Percentiles rank a stretch among this genome's conserved stretches.
phyloP scores from a whole-genome alignment of 2,329 filamentous ascomycete species.

The Xylariales sp. region DNA sequence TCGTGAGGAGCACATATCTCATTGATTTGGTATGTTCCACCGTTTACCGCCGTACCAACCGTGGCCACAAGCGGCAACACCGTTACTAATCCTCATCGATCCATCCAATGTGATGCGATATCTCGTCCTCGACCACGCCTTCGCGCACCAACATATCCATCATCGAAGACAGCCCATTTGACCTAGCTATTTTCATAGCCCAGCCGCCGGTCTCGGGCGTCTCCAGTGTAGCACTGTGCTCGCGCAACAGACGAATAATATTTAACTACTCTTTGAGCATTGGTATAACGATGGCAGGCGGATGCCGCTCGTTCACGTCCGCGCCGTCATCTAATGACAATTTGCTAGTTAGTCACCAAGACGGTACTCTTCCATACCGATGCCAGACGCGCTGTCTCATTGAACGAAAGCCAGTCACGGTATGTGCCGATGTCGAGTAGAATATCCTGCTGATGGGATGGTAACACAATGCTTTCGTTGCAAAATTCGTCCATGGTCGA shows the following conservation, averaged over 20 bases:
- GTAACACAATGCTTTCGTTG: constrained; percentile 1
- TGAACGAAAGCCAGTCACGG: not conserved
- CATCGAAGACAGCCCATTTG: constrained; percentile 5
- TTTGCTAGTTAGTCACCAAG: not conserved
- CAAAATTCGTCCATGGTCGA: not conserved
- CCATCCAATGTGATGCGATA: not conserved
- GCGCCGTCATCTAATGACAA: constrained; percentile 7
- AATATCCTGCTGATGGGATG: no score
- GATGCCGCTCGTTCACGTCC: constrained; percentile 6
- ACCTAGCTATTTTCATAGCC: constrained; percentile 12
- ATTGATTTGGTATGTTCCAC: no score
- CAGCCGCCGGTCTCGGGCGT: constrained; percentile 14
- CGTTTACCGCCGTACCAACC: no score
- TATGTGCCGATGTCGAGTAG: constrained; percentile 10
- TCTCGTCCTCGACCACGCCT: not conserved
- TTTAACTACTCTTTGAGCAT: constrained; percentile 13
- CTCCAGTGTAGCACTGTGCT: constrained; percentile 13
- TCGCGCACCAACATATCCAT: not conserved
- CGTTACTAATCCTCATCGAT: not conserved
- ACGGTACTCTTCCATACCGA: not conserved
- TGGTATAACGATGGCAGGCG: constrained; percentile 6
- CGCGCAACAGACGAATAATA: constrained; percentile 13
- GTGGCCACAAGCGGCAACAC: not conserved
- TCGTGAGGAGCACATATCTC: no score
- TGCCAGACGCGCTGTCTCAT: not conserved